Evolutionary conservation across 2,329 filamentous ascomycete species (phyloP).

Genomic region (Phyllosticta paracitricarpa): DNA sequence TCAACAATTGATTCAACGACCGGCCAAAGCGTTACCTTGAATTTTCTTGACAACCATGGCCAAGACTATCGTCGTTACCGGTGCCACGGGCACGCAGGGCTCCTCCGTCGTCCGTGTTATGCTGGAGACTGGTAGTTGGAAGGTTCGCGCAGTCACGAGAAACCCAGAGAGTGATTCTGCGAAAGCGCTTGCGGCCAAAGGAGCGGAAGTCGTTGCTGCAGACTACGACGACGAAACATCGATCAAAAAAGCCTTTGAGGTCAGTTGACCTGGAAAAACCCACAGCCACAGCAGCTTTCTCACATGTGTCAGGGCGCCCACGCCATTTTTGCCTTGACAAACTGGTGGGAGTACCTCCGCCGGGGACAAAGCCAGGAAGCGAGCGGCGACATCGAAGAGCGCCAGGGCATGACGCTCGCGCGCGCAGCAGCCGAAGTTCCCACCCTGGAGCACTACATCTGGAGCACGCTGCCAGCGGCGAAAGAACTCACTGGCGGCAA

Average conservation of each 20-base stretch:
- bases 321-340: conserved; percentile 14
- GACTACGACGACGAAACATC: conserved; percentile 13
- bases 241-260: conserved; percentile 12
- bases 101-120: conserved; percentile 14
- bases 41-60: background rate
- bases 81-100: conserved; percentile 21
- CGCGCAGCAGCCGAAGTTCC: conserved; percentile 28
- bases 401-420: conserved; percentile 34
- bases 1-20: background rate
- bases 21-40: background rate
- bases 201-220: conserved; percentile 14
- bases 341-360: conserved; percentile 15
- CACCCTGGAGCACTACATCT: conserved; percentile 36
- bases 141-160: conserved; percentile 18
- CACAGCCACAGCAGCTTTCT: background rate
- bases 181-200: conserved; percentile 13
- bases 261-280: background rate
- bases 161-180: conserved; percentile 16
- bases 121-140: conserved; percentile 15
- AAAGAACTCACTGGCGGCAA: conserved; percentile 24
- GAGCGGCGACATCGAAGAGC: conserved; percentile 28
- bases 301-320: conserved; percentile 9
- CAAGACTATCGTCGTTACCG: conserved; percentile 18
- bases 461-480: conserved; percentile 35
- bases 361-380: conserved; percentile 22